Evolutionary conservation across 176 grass and related monocot genomes (phyloP).

Genomic region (Eleusine indica): DNA sequence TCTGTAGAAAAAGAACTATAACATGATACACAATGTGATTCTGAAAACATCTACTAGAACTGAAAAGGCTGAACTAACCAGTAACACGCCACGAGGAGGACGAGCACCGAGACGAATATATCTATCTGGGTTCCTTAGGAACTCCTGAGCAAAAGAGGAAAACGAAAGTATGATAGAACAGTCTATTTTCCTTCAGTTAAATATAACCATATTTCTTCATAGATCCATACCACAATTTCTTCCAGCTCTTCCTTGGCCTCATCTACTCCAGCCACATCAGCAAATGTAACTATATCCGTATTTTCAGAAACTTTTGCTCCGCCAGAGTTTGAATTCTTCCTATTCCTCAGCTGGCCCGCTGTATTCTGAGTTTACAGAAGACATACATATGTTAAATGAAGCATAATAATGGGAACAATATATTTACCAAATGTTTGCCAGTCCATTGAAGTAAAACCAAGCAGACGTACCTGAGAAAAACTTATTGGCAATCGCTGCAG

Average conservation of each 20-base stretch:
- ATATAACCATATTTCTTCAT: slow-evolving; percentile 24
- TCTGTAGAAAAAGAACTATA: slow-evolving; percentile 58
- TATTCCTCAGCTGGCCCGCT: slow-evolving; percentile 84
- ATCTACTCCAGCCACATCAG: slow-evolving; percentile 98
- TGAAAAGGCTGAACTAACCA: slow-evolving; percentile 67
- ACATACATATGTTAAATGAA: slow-evolving; percentile 39
- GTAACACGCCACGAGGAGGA: slow-evolving; percentile 97
- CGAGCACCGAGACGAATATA: slow-evolving; percentile 95
- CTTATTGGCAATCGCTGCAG: slow-evolving; percentile 80
- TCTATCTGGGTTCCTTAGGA: slow-evolving; percentile 91
- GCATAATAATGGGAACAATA: not conserved
- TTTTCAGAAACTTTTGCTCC: slow-evolving; percentile 74
- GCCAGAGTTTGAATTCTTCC: slow-evolving; percentile 68
- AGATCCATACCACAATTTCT: slow-evolving; percentile 94
- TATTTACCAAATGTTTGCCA: not conserved
- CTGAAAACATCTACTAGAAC: slow-evolving; percentile 20
- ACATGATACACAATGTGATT: slow-evolving; percentile 18
- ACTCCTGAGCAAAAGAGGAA: slow-evolving; percentile 63
- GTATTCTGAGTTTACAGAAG: slow-evolving; percentile 71
- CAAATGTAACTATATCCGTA: slow-evolving; percentile 86
- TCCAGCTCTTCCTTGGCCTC: slow-evolving; percentile 99
- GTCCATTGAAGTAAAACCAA: slow-evolving; percentile 30
- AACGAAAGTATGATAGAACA: slow-evolving; percentile 36
- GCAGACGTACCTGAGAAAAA: slow-evolving; percentile 76
- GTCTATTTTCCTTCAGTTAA: slow-evolving; percentile 42